Conservation (phyloP, 192 early-diverging fungal genomes). For the Entomortierella beljakovae region DNA sequence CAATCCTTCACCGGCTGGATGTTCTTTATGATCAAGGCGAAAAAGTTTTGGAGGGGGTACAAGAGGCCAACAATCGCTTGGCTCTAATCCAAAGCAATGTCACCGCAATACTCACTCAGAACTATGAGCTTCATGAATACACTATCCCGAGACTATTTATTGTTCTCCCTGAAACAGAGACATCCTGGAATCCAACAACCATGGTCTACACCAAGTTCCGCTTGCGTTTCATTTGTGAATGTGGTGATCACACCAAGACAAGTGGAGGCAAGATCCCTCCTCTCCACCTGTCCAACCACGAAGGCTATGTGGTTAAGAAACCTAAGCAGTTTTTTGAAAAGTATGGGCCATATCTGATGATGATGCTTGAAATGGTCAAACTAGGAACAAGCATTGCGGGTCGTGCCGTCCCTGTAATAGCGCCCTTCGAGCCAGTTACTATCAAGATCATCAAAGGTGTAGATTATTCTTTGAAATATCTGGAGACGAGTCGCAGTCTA, state of each 20-base stretch:
- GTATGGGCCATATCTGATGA: constrained; percentile 11
- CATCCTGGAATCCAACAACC: not conserved
- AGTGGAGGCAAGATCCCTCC: not conserved
- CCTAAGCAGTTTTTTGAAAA: constrained; percentile 13
- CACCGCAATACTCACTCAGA: not conserved
- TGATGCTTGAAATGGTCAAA: not conserved
- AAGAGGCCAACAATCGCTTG: no score
- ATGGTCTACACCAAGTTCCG: not conserved
- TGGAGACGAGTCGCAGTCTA: not conserved
- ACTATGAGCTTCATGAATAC: not conserved
- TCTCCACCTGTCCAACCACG: constrained; percentile 20
- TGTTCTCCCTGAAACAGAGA: not conserved
- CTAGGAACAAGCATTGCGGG: not conserved
- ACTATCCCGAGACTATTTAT: not conserved
- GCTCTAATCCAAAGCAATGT: no score
- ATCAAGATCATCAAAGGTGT: constrained; percentile 4
- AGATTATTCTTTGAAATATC: constrained; percentile 11
- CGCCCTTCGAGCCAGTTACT: not conserved
- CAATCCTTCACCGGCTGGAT: no score
- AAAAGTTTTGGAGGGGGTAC: no score
- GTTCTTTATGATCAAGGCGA: no score
- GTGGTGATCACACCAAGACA: not conserved
- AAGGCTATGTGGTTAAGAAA: constrained; percentile 10
- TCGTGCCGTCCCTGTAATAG: not conserved
- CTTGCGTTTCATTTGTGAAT: not conserved